Evolutionary conservation across 1,139 yeast species (phyloP), one percentile per base, ranked within the genome.

Genomic region (Yamadazyma sp.): DNA sequence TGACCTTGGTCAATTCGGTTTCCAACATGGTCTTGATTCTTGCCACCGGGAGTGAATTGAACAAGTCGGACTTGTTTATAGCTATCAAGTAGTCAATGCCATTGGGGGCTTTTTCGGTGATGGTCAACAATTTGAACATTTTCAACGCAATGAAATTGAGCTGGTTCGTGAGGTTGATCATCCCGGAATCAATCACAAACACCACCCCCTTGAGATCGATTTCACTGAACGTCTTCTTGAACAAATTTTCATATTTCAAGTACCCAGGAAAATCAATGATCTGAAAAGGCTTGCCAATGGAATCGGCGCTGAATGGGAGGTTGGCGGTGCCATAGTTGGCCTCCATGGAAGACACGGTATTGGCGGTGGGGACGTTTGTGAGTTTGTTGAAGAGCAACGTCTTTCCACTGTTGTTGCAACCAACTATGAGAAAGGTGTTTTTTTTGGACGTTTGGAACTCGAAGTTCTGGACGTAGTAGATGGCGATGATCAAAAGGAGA

Each of bases 251-350:
- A 48, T 89, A 76, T 57, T 88, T 89, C 41, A 77, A 65, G 59
- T 86, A 92, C 6, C 97, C 97, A 2, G 97, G 97, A 49, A 82
- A 81, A 55, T 90, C 97, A 35, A 84, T 72, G 33, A 89, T 57
- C 48, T 73, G 71, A 59, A 64, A 72, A 23, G 48, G 46, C 39
- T 61, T 64, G 25, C 58, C 58, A 30, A 70, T 64, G 29, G 61
- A 39, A 2, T 53, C 46, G 37, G 59, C 62, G 34, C 73, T 50
- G 30, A 70, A 52, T 2, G 77, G 77, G 16, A 71, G 52, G 10
- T 47, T 40, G 8, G 69, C 42, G 8, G 53, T 49, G 1, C 56
- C 53, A 33, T 59, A 51, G 43, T 67, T 69, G 3, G 70, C 66
- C 31, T 70, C 75, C n/a, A 70, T 56, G 13, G 78, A 73, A 9